Base-by-base conservation (phyloP, 2,329 filamentous ascomycete species). In the Trichoderma lentiforme region DNA sequence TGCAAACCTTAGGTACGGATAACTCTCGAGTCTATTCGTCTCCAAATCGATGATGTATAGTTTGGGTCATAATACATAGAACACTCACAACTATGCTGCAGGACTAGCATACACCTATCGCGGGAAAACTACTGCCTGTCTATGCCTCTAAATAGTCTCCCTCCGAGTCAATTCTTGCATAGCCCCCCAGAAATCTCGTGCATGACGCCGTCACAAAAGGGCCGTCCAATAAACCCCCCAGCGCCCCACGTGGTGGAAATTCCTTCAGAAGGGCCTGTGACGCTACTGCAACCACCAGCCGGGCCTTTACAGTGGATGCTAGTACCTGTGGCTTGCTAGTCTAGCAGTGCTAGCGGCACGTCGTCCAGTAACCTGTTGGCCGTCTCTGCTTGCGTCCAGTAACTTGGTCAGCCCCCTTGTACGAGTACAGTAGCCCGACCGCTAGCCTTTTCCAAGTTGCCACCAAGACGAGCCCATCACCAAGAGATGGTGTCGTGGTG, bases 401-500 rank as follows among this genome's bases (percentile, higher is more conserved):
- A 36, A 15, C 14, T 9, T 36, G 34, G 34, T 36, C 34, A 36
- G 34, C 34, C 34, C 34, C 36, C 36, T 39, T 39, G 36, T 39
- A 39, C 36, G 36, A 39, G 36, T 18, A 39, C 36, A 39, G 36
- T 18, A 30, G 5, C n/a, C 60, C 11, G 14, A 34, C 21, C n/a
- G 26, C 28, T 53, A 53, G 47, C 21, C 47, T 24, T 53, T 39
- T 15, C 36, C 36, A 39, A 39, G 36, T 39, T 53, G 47, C 47
- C 47, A 53, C 47, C 47, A 53, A 14, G 47, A 53, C 47, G 47
- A 53, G 47, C 28, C 56, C 66, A 70, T 70, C 66, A 36, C 53
- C 39, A 62, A 62, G 64, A 67, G 66, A 70, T 70, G 39, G 39
- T 43, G 57, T 51, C 57, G 56, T 53, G 28, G 58, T 32, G 57